Conservation (phyloP, 768 basidiomycete species). For the Lactarius sp. region DNA sequence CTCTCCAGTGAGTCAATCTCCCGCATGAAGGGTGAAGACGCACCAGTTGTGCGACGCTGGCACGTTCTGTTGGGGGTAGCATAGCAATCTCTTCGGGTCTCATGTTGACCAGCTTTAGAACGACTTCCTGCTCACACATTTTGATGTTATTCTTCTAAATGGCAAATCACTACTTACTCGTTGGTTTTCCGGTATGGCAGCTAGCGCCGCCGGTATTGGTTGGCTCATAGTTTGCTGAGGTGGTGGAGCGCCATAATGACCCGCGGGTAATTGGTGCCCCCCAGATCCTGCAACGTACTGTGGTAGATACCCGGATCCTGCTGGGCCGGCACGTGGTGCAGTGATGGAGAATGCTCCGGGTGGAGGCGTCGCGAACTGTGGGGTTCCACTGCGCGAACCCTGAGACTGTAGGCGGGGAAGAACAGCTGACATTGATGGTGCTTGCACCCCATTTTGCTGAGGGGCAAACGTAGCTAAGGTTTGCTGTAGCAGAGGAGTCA, state of each 20-base stretch:
- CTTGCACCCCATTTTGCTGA: conserved; percentile 21
- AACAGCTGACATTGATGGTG: conserved; percentile 29
- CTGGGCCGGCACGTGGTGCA: conserved; percentile 13
- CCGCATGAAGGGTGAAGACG: conserved; percentile 29
- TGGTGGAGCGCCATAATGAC: conserved; percentile 13
- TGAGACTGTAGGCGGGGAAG: conserved; percentile 32
- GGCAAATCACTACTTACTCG: conserved; percentile 40
- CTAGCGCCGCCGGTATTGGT: conserved; percentile 48
- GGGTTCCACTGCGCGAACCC: conserved; percentile 28
- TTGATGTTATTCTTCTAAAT: conserved; percentile 7
- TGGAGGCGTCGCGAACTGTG: conserved; percentile 16
- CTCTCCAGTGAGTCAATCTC: conserved; percentile 1
- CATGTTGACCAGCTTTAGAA: conserved; percentile 76
- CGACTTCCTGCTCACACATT: conserved; percentile 48
- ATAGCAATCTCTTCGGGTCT: conserved; percentile 77
- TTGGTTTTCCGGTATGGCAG: conserved; percentile 62
- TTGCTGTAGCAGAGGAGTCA: conserved; percentile 44
- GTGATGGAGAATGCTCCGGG: conserved; percentile 4
- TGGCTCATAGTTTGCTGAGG: conserved; percentile 21
- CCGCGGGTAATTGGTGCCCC: neutral
- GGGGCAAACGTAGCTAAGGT: conserved; percentile 51
- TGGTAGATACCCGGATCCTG: conserved; percentile 15
- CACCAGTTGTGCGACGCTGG: conserved; percentile 79
- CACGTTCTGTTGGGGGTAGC: conserved; percentile 67
- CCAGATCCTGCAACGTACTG: conserved; percentile 7